A percentile compares a stretch with the other conserved stretches of the same genome.
Evolutionary conservation across 371 early-diverging fungal genomes (phyloP).

Genomic region (Mortierella sp.): DNA sequence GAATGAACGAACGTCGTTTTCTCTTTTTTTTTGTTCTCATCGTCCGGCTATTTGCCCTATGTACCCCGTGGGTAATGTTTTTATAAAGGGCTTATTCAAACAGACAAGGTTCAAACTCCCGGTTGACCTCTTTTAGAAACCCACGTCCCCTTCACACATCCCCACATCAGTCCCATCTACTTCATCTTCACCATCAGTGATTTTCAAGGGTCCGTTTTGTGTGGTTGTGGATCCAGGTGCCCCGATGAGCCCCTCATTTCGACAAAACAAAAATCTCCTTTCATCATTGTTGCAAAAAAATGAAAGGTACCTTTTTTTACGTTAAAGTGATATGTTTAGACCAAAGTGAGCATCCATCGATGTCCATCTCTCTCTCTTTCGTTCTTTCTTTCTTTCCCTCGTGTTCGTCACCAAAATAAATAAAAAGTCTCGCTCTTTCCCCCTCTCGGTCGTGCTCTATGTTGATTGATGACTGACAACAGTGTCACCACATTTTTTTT

Average conservation of each 20-base stretch:
- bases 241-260: neutral
- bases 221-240: neutral
- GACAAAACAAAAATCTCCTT: too few relatives aligned
- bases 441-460: neutral
- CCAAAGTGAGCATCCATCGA: conserved; percentile 8
- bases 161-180: neutral
- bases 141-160: neutral
- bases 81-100: conserved; percentile 3
- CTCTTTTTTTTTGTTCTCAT: neutral
- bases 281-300: neutral
- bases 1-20: neutral
- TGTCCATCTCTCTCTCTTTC: neutral
- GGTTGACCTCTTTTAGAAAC: conserved; percentile 24
- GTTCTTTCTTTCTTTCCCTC: neutral
- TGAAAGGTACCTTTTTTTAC: neutral
- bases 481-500: neutral
- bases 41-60: neutral
- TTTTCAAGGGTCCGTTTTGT: neutral
- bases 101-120: conserved; percentile 25
- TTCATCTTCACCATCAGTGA: neutral
- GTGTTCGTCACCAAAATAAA: neutral
- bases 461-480: neutral
- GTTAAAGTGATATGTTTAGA: conserved; percentile 11
- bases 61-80: neutral
- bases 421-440: neutral